Evolutionary conservation across 305 asterid species (phyloP).

Genomic region (Vinca major): DNA sequence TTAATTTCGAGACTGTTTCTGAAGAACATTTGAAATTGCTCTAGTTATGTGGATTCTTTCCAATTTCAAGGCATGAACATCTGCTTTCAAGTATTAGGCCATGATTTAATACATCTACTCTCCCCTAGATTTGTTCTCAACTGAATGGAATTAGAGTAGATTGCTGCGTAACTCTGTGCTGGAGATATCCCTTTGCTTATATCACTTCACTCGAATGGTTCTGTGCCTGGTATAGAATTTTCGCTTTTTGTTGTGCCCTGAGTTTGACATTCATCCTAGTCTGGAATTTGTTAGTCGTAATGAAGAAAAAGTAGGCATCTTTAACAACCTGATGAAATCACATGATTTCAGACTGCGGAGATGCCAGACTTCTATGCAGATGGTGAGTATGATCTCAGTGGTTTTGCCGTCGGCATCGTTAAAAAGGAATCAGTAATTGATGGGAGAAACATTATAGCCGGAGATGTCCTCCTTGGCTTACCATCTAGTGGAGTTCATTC

Average conservation of each 20-base stretch:
- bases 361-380: slow-evolving; percentile 92
- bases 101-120: not conserved
- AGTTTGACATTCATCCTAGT: no score
- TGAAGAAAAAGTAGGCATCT: not conserved
- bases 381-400: slow-evolving; percentile 92
- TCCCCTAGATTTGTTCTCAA: not conserved
- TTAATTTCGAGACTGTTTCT: not conserved
- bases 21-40: no score
- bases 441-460: slow-evolving; percentile 59
- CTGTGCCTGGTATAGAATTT: no score
- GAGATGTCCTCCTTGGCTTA: slow-evolving; percentile 78
- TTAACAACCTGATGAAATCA: not conserved
- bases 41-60: not conserved
- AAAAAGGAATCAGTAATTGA: slow-evolving; percentile 68
- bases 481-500: slow-evolving; percentile 98
- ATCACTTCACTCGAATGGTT: no score
- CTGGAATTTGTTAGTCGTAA: no score
- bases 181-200: no score
- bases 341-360: slow-evolving; percentile 72
- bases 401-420: slow-evolving; percentile 85
- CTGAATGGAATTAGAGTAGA: no score
- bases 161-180: no score
- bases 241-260: no score
- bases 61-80: not conserved
- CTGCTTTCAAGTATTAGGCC: not conserved